phyloP scores from a whole-genome alignment of 257 asterid species.

The Ilex aquifolium region DNA sequence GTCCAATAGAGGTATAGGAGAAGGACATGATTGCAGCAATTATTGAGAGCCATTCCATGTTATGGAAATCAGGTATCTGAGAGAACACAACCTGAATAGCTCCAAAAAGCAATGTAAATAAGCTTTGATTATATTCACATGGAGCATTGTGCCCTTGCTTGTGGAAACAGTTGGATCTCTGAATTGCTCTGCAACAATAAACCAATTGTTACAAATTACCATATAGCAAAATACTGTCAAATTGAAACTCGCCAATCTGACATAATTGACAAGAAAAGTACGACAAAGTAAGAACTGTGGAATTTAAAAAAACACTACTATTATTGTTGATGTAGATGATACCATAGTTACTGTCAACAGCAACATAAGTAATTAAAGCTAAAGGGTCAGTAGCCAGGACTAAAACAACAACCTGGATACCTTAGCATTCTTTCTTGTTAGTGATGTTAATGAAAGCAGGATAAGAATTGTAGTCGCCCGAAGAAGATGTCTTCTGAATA shows the following conservation, averaged over 20 bases:
- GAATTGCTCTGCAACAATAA: conserved; percentile 40
- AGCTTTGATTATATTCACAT: conserved; percentile 38
- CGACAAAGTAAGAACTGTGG: not conserved
- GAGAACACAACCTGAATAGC: conserved; percentile 45
- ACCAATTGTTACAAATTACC: not conserved
- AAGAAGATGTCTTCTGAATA: too few relatives aligned
- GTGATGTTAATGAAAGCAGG: too few relatives aligned
- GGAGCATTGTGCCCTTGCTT: conserved; percentile 47
- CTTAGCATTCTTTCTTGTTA: too few relatives aligned
- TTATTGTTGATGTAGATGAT: too few relatives aligned
- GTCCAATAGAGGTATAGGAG: conserved; percentile 47
- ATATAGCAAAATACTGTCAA: not conserved
- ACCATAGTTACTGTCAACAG: too few relatives aligned
- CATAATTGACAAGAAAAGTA: not conserved
- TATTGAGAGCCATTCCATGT: conserved; percentile 50
- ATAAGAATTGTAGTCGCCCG: too few relatives aligned
- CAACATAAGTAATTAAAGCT: too few relatives aligned
- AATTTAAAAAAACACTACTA: too few relatives aligned
- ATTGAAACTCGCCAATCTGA: too few relatives aligned
- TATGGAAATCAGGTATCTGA: conserved; percentile 57
- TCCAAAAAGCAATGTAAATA: conserved; percentile 48
- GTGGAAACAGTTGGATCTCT: conserved; percentile 60
- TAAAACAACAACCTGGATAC: too few relatives aligned
- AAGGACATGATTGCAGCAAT: conserved; percentile 56
- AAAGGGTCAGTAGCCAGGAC: too few relatives aligned